Evolutionary conservation across 768 basidiomycete genomes (phyloP).

Genomic region (Rubroboletus pulcherrimus): DNA sequence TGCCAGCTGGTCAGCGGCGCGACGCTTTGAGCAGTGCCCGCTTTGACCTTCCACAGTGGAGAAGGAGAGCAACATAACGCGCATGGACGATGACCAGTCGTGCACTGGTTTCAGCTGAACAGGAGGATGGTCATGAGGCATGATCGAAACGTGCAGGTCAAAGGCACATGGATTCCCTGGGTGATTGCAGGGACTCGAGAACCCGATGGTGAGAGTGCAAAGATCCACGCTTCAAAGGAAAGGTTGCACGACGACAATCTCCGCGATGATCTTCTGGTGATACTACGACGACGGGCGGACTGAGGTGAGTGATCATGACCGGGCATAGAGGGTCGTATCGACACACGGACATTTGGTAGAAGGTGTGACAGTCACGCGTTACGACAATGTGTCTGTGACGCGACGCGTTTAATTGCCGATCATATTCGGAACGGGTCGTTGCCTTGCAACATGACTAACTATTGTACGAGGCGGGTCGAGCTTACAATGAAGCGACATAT

Average conservation of each 20-base stretch:
- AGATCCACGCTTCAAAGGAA: not conserved
- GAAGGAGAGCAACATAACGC: not conserved
- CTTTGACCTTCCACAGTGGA: conserved; percentile 9
- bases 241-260: conserved; percentile 20
- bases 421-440: no score
- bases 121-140: conserved; percentile 15
- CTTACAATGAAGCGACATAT: no score
- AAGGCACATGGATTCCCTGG: conserved; percentile 1
- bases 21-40: conserved; percentile 9
- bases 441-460: no score
- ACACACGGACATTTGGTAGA: not conserved
- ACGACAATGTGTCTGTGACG: conserved; percentile 14
- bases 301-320: not conserved
- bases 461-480: no score
- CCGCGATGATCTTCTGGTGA: conserved; percentile 7
- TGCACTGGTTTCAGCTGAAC: conserved; percentile 14
- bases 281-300: not conserved
- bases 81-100: not conserved
- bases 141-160: conserved; percentile 1
- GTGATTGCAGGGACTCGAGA: conserved; percentile 5
- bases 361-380: conserved; percentile 4
- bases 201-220: not conserved
- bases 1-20: not conserved
- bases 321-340: not conserved
- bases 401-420: not conserved